Percentiles rank a stretch among this genome's conserved stretches.
These are phyloP conservation scores for Linnemannia zychae DNA, from an alignment of 192 early-diverging fungal species.

Conservation along the genomic window DNA sequence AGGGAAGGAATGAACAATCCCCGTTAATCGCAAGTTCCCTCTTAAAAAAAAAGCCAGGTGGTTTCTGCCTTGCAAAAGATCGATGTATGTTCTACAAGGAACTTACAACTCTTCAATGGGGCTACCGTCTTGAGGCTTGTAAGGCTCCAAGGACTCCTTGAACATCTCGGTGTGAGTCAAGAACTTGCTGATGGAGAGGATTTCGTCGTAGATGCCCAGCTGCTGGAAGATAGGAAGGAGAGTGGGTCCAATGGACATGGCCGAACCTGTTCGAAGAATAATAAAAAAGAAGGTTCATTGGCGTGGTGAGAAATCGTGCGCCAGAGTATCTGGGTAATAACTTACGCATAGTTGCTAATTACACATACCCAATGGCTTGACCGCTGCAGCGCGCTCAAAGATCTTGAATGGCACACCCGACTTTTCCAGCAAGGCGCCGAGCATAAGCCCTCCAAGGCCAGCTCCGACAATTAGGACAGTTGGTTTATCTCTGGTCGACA, in stretches of 20 bases:
- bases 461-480: slow-evolving; percentile 37
- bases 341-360: no score
- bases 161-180: neutral
- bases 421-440: slow-evolving; percentile 21
- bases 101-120: neutral
- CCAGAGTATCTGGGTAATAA: no score
- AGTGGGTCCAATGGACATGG: neutral
- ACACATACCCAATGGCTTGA: slow-evolving; percentile 39
- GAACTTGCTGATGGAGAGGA: neutral
- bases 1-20: neutral
- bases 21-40: no score
- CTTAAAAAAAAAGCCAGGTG: no score
- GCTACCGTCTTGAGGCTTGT: neutral
- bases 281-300: neutral
- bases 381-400: slow-evolving; percentile 15
- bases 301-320: no score
- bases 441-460: slow-evolving; percentile 19
- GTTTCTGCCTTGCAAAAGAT: no score
- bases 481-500: neutral
- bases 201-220: slow-evolving; percentile 13
- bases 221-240: neutral
- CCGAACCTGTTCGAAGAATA: neutral
- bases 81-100: no score
- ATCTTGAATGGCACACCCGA: slow-evolving; percentile 18
- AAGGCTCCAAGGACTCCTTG: neutral